A percentile compares a stretch with the other conserved stretches of the same genome.
These are phyloP conservation scores for Colletotrichum lupini DNA, from an alignment of 2,329 filamentous ascomycete species.

Conservation along the genomic window DNA sequence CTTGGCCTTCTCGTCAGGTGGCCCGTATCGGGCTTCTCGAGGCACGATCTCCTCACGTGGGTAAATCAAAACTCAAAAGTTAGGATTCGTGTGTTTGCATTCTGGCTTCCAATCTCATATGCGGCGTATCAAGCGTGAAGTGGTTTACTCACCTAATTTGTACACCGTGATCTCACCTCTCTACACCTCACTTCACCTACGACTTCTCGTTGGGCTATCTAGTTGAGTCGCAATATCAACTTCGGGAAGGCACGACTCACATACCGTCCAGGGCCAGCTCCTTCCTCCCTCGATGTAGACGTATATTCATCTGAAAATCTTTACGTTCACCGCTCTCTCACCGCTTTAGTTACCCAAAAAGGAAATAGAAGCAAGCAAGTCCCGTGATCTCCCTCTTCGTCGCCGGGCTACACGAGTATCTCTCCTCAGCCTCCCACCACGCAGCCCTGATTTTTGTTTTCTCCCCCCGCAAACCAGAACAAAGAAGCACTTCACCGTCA, in stretches of 20 bases:
- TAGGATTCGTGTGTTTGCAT: too few relatives aligned
- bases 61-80: too few relatives aligned
- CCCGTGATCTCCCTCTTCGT: neutral
- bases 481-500: neutral
- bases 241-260: neutral
- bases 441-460: too few relatives aligned
- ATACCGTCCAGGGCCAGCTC: neutral
- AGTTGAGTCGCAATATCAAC: neutral
- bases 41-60: too few relatives aligned
- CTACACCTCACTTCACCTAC: neutral
- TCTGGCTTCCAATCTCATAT: too few relatives aligned
- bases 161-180: neutral
- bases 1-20: too few relatives aligned
- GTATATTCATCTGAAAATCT: neutral
- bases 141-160: too few relatives aligned
- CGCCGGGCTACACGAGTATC: neutral
- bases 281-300: neutral
- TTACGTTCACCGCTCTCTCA: too few relatives aligned
- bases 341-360: neutral
- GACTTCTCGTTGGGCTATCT: neutral
- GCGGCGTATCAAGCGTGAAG: too few relatives aligned
- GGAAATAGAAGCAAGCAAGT: neutral
- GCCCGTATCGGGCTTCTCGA: too few relatives aligned
- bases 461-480: neutral
- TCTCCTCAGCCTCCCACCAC: too few relatives aligned